Evolutionary conservation across 768 basidiomycete species (phyloP), one percentile per base, ranked within the genome.

Genomic region (Boletus rex-veris): DNA sequence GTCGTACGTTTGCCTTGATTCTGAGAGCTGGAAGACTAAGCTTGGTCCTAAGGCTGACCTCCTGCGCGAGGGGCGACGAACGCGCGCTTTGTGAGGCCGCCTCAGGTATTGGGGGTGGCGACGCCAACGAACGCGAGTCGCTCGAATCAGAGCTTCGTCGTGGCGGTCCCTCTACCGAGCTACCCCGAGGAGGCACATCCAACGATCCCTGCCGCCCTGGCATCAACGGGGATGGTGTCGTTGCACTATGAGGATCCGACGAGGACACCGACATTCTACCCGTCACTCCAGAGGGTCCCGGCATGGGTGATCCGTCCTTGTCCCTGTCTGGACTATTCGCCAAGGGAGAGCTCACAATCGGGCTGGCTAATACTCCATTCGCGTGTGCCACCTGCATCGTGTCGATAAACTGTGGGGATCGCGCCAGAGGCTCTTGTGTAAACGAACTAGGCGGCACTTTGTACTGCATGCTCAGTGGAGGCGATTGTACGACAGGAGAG

Each of bases 11-110:
- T 33, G 59, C 60, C 57, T 69, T 75, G n/a, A 80, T 70, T 14
- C 84, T 77, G 6, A 90, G 73, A 45, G 80, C 83, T 2, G 87
- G 85, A 5, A 90, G 72, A 30, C 86, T 88, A 8, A 91, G 73
- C 61, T 89, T 90, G 0, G 79, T 75, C 7, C 79, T 78, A 11
- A 89, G 69, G 0, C 70, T 59, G 11, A 46, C 36, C n/a, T 65
- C 73, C 12, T 74, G 69, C 9, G 42, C 39, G 26, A 71, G 56
- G 0, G 70, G 65, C 15, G 64, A 65, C 5, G 49, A 44, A 4
- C 69, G 69, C 10, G 66, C 24, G 45, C 43, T 55, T 28, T 61
- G 69, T 0, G 80, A 77, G 3, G 64, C 52, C 26, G 74, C 73
- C 4, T 80, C 76, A 0, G 52, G 67, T 2, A 77, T 60, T 2